phyloP scores from a whole-genome alignment of 768 basidiomycete genomes.

The Boletus huronensis region DNA sequence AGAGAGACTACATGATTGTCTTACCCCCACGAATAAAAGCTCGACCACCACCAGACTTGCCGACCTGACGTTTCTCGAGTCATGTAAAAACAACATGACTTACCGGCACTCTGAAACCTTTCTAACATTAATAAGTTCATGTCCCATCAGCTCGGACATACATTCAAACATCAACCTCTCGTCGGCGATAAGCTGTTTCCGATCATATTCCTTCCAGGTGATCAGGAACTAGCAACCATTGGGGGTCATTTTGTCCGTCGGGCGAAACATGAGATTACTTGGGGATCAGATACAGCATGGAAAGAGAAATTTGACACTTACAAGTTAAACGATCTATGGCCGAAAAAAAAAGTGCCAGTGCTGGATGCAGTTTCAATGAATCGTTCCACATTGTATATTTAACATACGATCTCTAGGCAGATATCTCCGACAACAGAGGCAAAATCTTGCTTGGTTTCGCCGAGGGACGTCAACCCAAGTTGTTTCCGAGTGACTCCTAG shows the following conservation, averaged over 20 bases:
- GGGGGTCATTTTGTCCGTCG: constrained; percentile 15
- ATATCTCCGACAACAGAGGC: constrained; percentile 37
- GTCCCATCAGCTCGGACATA: constrained; percentile 29
- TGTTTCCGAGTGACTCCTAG: constrained; percentile 37
- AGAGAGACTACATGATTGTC: neutral
- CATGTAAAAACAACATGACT: constrained; percentile 9
- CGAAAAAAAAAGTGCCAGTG: constrained; percentile 23
- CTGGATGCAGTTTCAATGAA: constrained; percentile 3
- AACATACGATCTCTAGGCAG: constrained; percentile 10
- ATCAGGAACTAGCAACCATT: constrained; percentile 21
- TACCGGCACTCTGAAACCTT: constrained; percentile 32
- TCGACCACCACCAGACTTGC: constrained; percentile 39
- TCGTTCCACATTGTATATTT: neutral
- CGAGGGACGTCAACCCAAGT: constrained; percentile 41
- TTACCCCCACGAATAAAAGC: constrained; percentile 47
- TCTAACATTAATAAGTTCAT: constrained; percentile 33
- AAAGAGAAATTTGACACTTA: neutral
- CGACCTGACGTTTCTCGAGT: constrained; percentile 39
- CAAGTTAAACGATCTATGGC: constrained; percentile 2
- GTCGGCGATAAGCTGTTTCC: constrained; percentile 17
- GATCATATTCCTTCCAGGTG: constrained; percentile 1
- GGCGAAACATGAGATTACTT: constrained; percentile 7
- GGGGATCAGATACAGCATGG: neutral
- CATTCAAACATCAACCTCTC: constrained; percentile 28
- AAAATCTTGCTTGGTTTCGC: constrained; percentile 34